phyloP scores from a whole-genome alignment of 768 basidiomycete genomes.

The Crepidotus variabilis region DNA sequence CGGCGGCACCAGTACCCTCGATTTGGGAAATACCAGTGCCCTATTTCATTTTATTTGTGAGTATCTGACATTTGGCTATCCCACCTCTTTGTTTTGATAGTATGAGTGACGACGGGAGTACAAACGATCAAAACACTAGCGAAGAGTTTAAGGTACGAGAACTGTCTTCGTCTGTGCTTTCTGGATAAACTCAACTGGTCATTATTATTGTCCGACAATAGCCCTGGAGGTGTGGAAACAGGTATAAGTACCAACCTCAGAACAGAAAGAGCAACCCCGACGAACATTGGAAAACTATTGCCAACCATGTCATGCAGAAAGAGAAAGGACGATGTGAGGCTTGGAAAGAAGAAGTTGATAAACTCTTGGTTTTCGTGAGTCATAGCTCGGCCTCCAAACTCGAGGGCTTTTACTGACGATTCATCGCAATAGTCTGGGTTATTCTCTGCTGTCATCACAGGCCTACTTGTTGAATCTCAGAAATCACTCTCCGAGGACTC shows the following conservation, averaged over 20 bases:
- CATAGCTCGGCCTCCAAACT: neutral
- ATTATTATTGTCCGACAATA: too few species aligned
- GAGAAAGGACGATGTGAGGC: constrained; percentile 11
- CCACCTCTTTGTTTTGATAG: too few species aligned
- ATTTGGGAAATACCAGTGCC: too few species aligned
- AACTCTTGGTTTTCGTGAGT: constrained; percentile 14
- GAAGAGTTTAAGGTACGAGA: too few species aligned
- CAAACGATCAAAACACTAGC: too few species aligned
- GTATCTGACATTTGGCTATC: too few species aligned
- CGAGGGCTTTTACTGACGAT: neutral
- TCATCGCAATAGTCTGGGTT: constrained; percentile 17
- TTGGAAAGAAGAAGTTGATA: constrained; percentile 15
- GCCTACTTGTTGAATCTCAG: constrained; percentile 17
- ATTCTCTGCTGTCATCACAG: constrained; percentile 21
- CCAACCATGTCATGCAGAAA: constrained; percentile 3
- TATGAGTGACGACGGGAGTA: too few species aligned
- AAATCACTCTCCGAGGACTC: constrained; percentile 14
- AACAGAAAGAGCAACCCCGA: neutral
- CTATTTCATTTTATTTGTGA: too few species aligned
- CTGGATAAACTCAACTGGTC: too few species aligned
- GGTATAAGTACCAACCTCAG: neutral
- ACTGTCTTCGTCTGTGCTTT: too few species aligned
- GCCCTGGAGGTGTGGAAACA: neutral
- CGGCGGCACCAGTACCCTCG: too few species aligned
- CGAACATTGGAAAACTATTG: too few species aligned